A percentile compares a stretch with the other conserved stretches of the same genome.
Evolutionary conservation across 2,329 filamentous ascomycete species (phyloP).

Genomic region (Ophiostoma sp.): DNA sequence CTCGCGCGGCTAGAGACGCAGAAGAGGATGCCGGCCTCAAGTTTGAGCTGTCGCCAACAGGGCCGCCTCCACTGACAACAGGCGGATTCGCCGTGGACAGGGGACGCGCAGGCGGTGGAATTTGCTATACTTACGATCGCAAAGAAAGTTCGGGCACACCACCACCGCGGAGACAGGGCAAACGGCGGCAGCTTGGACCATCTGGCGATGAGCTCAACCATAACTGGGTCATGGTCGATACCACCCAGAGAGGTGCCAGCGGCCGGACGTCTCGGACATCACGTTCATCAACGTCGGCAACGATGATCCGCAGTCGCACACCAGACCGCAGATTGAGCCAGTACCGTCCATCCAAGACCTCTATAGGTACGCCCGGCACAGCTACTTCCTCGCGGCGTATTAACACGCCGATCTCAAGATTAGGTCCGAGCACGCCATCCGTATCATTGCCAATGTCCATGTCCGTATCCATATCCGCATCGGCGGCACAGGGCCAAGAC

Average conservation of each 20-base stretch:
- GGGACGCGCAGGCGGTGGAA: background rate
- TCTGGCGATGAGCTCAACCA: slow-evolving; percentile 54
- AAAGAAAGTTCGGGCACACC: background rate
- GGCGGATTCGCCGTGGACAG: background rate
- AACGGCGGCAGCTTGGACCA: slow-evolving; percentile 50
- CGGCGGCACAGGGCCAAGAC: background rate
- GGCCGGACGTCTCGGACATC: background rate
- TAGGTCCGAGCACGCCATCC: slow-evolving; percentile 30
- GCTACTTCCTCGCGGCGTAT: slow-evolving; percentile 41
- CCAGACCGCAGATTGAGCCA: slow-evolving; percentile 23
- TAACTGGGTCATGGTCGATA: slow-evolving; percentile 67
- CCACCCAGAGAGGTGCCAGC: slow-evolving; percentile 25
- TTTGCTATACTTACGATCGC: background rate
- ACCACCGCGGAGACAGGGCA: slow-evolving; percentile 42
- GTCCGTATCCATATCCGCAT: background rate
- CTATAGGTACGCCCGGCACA: slow-evolving; percentile 30
- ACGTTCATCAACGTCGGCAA: background rate
- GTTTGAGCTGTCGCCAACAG: background rate
- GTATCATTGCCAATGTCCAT: no score
- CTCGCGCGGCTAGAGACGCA: background rate
- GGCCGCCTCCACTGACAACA: background rate
- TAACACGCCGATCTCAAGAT: slow-evolving; percentile 39
- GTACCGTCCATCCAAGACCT: slow-evolving; percentile 4
- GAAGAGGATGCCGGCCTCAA: background rate
- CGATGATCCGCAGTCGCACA: background rate